Evolutionary conservation across 768 basidiomycete species (phyloP).

Genomic region (Leccinum pellstonianum): DNA sequence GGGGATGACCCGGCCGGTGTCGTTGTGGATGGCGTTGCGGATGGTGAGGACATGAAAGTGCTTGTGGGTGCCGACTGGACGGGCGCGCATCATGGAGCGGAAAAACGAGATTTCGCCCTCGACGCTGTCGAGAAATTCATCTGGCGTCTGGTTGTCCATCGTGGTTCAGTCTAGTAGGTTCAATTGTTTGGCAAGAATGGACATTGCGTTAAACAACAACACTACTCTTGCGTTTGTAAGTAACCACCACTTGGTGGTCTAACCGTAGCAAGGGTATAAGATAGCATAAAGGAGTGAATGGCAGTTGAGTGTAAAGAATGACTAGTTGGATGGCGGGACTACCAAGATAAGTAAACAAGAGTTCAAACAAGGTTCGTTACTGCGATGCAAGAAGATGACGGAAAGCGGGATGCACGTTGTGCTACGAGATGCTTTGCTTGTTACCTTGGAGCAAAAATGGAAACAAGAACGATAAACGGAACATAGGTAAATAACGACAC

Average conservation of each 20-base stretch:
- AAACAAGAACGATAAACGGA: slow-evolving; percentile 74
- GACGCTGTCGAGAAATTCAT: slow-evolving; percentile 62
- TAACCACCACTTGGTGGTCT: slow-evolving; percentile 7
- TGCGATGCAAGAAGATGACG: slow-evolving; percentile 26
- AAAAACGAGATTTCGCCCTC: slow-evolving; percentile 87
- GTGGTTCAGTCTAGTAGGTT: slow-evolving; percentile 11
- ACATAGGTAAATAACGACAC: slow-evolving; percentile 73
- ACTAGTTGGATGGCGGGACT: slow-evolving; percentile 6
- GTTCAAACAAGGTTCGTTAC: slow-evolving; percentile 12
- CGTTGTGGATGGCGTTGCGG: slow-evolving; percentile 65
- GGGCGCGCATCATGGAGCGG: slow-evolving; percentile 73
- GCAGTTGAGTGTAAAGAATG: slow-evolving; percentile 23
- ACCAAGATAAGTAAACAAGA: slow-evolving; percentile 17
- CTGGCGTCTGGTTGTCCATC: slow-evolving; percentile 32
- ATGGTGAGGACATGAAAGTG: slow-evolving; percentile 81
- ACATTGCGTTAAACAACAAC: slow-evolving; percentile 23
- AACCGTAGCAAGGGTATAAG: slow-evolving; percentile 26
- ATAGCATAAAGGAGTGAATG: slow-evolving; percentile 27
- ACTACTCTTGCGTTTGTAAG: slow-evolving; percentile 23
- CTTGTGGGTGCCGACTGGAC: slow-evolving; percentile 81
- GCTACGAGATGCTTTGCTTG: slow-evolving; percentile 16
- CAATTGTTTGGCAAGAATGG: slow-evolving; percentile 18
- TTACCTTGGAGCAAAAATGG: slow-evolving; percentile 52
- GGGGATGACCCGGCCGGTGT: slow-evolving; percentile 60
- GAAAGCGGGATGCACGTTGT: slow-evolving; percentile 9